A percentile compares a stretch with the other conserved stretches of the same genome.
phyloP scores from a whole-genome alignment of 2,329 filamentous ascomycete species.

The Fusarium brachygibbosum region DNA sequence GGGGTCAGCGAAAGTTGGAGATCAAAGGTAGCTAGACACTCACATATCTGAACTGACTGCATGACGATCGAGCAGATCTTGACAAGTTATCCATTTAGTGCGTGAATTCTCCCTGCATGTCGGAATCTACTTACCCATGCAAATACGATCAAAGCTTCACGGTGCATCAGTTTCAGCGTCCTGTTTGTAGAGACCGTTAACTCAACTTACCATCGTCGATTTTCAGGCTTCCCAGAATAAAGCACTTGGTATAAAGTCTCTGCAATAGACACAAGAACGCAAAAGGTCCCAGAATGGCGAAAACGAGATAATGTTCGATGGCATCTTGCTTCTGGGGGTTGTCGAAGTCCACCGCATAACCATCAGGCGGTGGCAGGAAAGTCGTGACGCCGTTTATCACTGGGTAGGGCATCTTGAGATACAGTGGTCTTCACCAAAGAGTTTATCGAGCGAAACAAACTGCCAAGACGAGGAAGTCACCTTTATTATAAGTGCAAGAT shows the following conservation, averaged over 20 bases:
- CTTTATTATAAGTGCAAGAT: neutral
- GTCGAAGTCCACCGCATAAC: conserved; percentile 51
- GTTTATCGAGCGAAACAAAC: rapidly evolving
- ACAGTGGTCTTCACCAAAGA: neutral
- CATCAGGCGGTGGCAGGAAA: conserved; percentile 45
- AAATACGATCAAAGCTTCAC: conserved; percentile 17
- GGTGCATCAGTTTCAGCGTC: neutral
- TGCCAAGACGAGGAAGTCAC: no score
- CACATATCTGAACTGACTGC: conserved; percentile 47
- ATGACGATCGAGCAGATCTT: conserved; percentile 42
- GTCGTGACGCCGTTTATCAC: conserved; percentile 44
- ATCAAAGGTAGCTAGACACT: rapidly evolving
- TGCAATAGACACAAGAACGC: conserved; percentile 41
- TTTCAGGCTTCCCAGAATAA: conserved; percentile 17
- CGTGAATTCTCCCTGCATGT: rapidly evolving
- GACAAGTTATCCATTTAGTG: neutral
- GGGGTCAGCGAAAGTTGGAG: neutral
- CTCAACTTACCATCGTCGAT: conserved; percentile 38
- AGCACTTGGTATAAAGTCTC: conserved; percentile 51
- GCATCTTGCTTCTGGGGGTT: conserved; percentile 46
- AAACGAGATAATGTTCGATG: conserved; percentile 45
- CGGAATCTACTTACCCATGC: conserved; percentile 25
- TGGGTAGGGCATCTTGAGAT: conserved; percentile 27
- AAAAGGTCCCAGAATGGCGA: conserved; percentile 41
- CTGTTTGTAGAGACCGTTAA: rapidly evolving